These are phyloP conservation scores for Alternaria dauci DNA, from an alignment of 2,329 filamentous ascomycete species.

Conservation along the genomic window DNA sequence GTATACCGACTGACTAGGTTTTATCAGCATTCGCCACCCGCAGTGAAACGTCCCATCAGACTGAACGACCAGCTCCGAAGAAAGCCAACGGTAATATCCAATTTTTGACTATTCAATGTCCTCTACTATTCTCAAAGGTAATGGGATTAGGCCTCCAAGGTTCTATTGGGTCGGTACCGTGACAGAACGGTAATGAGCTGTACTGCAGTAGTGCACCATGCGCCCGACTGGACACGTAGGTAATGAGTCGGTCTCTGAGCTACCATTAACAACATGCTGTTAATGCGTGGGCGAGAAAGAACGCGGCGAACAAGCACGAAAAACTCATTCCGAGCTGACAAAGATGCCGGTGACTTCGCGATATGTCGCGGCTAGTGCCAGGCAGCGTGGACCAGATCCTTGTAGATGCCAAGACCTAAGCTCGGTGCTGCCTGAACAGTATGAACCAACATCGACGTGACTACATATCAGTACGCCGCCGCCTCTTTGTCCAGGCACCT, in stretches of 20 bases:
- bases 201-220: neutral
- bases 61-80: neutral
- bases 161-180: neutral
- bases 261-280: neutral
- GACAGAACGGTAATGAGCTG: neutral
- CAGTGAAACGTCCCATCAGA: neutral
- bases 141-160: neutral
- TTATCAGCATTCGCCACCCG: neutral
- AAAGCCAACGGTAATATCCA: neutral
- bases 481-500: slow-evolving; percentile 25
- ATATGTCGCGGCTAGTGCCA: slow-evolving; percentile 20
- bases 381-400: slow-evolving; percentile 19
- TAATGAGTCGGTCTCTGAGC: neutral
- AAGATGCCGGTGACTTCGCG: neutral
- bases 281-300: too few species aligned
- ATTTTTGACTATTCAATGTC: neutral
- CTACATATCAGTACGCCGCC: slow-evolving; percentile 39
- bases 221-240: neutral
- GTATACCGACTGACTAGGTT: neutral
- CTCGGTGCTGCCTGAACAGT: slow-evolving; percentile 44
- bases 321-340: neutral
- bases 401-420: slow-evolving; percentile 31
- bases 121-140: neutral
- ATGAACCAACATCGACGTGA: slow-evolving; percentile 28
- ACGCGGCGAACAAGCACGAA: neutral